These are phyloP conservation scores for Aspergillus novoparasiticus DNA, from an alignment of 2,329 filamentous ascomycete genomes.

Conservation along the genomic window DNA sequence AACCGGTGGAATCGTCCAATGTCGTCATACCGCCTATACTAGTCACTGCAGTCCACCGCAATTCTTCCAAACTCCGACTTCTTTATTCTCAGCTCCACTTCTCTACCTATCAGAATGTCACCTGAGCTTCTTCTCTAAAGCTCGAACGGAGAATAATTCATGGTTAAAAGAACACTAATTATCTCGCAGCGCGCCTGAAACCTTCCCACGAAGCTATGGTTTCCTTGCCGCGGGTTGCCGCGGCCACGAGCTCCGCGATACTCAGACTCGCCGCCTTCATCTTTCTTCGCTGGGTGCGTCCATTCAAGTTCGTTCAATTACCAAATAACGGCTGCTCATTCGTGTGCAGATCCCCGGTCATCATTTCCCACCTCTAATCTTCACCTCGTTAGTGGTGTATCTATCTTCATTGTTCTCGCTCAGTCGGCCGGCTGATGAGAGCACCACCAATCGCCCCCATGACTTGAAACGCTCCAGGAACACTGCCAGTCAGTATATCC, in stretches of 20 bases:
- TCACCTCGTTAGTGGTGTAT: slow-evolving; percentile 50
- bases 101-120: not conserved
- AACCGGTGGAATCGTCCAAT: not conserved
- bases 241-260: slow-evolving; percentile 39
- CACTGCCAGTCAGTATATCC: not conserved
- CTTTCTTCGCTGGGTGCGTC: slow-evolving; percentile 49
- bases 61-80: not conserved
- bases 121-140: not conserved
- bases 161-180: not conserved
- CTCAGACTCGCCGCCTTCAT: slow-evolving; percentile 41
- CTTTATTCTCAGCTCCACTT: not conserved
- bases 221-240: slow-evolving; percentile 33
- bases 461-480: slow-evolving; percentile 1
- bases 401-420: slow-evolving; percentile 40
- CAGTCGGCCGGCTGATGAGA: slow-evolving; percentile 10
- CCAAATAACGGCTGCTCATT: slow-evolving; percentile 5
- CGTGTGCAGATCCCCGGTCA: slow-evolving; percentile 41
- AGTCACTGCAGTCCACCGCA: not conserved
- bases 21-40: not conserved
- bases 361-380: slow-evolving; percentile 38
- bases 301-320: not conserved
- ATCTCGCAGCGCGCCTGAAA: not conserved
- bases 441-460: slow-evolving; percentile 9
- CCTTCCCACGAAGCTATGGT: slow-evolving; percentile 29
- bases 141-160: not conserved